Base-by-base conservation (phyloP, 768 basidiomycete species). In the Tremella yokohamensis region DNA sequence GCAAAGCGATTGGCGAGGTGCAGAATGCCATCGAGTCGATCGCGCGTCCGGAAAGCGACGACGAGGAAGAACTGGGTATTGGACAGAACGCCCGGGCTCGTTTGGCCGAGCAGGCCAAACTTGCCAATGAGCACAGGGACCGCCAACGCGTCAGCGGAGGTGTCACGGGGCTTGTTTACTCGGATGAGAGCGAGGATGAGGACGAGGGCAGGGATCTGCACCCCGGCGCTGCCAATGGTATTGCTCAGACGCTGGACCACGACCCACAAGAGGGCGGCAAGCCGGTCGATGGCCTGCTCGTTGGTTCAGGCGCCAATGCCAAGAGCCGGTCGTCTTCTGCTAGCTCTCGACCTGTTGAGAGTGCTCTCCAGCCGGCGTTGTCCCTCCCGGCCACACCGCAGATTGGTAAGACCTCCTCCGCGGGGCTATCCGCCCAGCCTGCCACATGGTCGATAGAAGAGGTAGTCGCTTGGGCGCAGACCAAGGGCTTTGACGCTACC, bases 1-100 rank as follows among this genome's bases (percentile, higher is more conserved):
- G 84, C 39, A 88, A 86, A 1, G 94, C 90, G 1, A 82, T 93
- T 81, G 90, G 87, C 2, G 90, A 93, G 57, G 88, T 94, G 6
- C 88, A 94, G 75, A 79, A 88, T 63, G 90, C 90, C 18, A 91
- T 93, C 66, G 88, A 92, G 60, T 88, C 91, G 66, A 84, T 91
- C 22, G 87, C 7, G 40, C 83, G 83, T 6, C 82, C 82, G 39
- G 82, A 81, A 55, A 62, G 55, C 49, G 64, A 64, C 40, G 68
- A 66, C n/a, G 63, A 60, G 20, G 60, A 66, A 24, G 72, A 73
- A 51, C 49, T 62, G 20, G 65, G 64, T 12, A 65, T 59, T 50
- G 64, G 70, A 18, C 57, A 70, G 38, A 66, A 69, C 40, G 69
- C 76, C 9, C 59, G 79, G 13, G 72, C 76, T 1, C 69, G 75